Percentiles rank a stretch among this genome's conserved stretches.
Evolutionary conservation across 192 early-diverging fungal species (phyloP).

Genomic region (Mortierella antarctica): DNA sequence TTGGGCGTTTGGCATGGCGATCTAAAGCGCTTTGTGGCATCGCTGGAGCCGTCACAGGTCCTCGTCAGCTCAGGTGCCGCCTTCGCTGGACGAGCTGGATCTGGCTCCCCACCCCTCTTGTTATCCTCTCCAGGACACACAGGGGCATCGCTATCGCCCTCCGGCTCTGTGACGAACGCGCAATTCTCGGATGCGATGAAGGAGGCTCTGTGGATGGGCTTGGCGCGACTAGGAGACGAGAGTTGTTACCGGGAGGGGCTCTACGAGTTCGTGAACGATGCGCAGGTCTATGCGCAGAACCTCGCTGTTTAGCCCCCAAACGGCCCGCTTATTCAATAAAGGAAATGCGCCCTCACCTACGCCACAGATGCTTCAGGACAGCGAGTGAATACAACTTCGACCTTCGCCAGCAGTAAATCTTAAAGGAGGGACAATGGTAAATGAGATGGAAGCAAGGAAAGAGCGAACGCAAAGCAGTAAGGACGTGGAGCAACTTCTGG

Average conservation of each 20-base stretch:
- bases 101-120: background rate
- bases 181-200: slow-evolving; percentile 30
- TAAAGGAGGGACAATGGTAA: no score
- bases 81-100: background rate
- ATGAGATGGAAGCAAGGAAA: no score
- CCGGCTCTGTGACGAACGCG: background rate
- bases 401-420: no score
- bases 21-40: slow-evolving; percentile 34
- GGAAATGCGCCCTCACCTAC: no score
- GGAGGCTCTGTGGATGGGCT: slow-evolving; percentile 33
- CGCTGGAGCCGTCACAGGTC: slow-evolving; percentile 24
- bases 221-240: slow-evolving; percentile 25
- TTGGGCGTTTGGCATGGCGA: slow-evolving; percentile 38
- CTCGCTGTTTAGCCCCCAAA: slow-evolving; percentile 1
- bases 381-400: no score
- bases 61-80: background rate
- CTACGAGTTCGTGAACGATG: slow-evolving; percentile 50
- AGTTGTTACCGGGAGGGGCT: slow-evolving; percentile 34
- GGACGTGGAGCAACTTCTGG: no score
- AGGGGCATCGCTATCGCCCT: background rate
- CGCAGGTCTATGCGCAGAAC: slow-evolving; percentile 41
- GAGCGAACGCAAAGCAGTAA: no score
- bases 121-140: no score
- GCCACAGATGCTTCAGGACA: no score
- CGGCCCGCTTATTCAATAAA: no score